Percentiles rank a stretch among this genome's conserved stretches.
Conservation (phyloP, 306 rosid genomes). For the Glycine soja region DNA sequence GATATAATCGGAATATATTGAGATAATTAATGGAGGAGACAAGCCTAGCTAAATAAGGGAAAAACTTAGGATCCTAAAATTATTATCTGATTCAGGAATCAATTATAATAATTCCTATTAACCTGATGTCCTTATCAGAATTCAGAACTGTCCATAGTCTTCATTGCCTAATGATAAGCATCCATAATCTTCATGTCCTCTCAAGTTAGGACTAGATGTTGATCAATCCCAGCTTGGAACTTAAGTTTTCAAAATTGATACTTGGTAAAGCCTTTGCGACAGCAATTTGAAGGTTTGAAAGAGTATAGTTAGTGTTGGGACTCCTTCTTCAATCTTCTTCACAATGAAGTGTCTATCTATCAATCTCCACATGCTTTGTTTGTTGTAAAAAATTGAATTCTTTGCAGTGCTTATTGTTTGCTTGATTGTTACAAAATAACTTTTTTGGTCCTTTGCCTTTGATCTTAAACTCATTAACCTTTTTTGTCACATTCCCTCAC, state of each 20-base stretch:
- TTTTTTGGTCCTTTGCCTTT: neutral
- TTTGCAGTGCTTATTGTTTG: neutral
- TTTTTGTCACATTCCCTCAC: slow-evolving; percentile 1
- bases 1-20: neutral
- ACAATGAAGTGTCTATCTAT: neutral
- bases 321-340: neutral
- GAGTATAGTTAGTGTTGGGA: neutral
- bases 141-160: neutral
- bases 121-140: neutral
- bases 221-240: neutral
- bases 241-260: neutral
- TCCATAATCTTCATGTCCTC: neutral
- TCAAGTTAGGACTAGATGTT: neutral
- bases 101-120: neutral
- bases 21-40: neutral
- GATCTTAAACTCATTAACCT: neutral
- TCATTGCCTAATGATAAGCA: neutral
- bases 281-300: neutral
- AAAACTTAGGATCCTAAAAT: neutral
- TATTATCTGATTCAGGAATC: neutral
- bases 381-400: neutral
- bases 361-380: neutral
- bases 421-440: neutral
- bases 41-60: neutral
- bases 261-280: neutral